Conservation (phyloP, 2,329 filamentous ascomycete species). For the Fusarium udum region DNA sequence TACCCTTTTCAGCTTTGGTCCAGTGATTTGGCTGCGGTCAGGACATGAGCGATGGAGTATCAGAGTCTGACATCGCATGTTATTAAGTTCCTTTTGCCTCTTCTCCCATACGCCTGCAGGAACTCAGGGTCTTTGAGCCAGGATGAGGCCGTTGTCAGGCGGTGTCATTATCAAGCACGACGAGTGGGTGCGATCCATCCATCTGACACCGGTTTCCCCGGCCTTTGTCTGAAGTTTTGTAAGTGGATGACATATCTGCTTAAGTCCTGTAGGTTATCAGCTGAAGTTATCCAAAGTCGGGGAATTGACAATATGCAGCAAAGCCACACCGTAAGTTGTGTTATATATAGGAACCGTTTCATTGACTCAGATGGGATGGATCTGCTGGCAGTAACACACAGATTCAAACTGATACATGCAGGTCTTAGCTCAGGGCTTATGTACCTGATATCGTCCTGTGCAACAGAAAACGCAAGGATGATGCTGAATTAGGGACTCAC, state of each 20-base stretch:
- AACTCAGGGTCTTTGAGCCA: constrained; percentile 19
- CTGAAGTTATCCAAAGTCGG: constrained; percentile 1
- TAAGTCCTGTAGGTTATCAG: constrained; percentile 12
- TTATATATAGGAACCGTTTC: constrained; percentile 1
- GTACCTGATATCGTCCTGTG: constrained; percentile 10
- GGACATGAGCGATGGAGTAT: constrained; percentile 23
- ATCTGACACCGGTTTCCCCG: constrained; percentile 19
- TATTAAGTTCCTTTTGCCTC: constrained; percentile 24
- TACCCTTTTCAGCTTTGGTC: constrained; percentile 21
- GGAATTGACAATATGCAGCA: constrained; percentile 6
- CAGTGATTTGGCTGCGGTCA: constrained; percentile 15
- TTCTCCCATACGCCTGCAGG: constrained; percentile 1
- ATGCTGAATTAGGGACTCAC: not conserved
- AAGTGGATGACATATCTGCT: not conserved
- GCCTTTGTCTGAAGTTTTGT: constrained; percentile 2
- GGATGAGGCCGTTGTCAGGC: constrained; percentile 14
- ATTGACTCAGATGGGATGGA: constrained; percentile 13
- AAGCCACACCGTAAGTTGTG: constrained; percentile 20
- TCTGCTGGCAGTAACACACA: constrained; percentile 8
- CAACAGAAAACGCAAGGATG: not conserved
- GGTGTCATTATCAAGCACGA: constrained; percentile 8
- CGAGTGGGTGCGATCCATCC: constrained; percentile 19
- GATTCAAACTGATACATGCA: constrained; percentile 4
- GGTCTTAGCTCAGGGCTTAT: not conserved
- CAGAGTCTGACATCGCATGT: constrained; percentile 26